These are phyloP conservation scores for Eimeria maxima DNA, from an alignment of 169 alveolate genomes.

Conservation along the genomic window DNA sequence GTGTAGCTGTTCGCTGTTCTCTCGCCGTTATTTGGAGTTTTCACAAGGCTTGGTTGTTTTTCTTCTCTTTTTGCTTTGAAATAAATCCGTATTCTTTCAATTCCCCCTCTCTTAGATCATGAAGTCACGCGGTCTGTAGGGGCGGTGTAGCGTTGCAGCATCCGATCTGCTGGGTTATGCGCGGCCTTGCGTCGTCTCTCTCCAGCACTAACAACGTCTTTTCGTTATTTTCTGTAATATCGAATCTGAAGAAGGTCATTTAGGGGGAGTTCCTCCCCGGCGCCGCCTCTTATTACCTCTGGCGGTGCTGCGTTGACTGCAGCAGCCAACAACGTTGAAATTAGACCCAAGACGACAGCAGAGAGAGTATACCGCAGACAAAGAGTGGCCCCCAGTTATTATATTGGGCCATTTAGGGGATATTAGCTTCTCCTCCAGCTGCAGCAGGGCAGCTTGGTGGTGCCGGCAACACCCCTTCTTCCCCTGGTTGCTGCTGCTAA, in stretches of 20 bases:
- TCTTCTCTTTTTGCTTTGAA: background rate
- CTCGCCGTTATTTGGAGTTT: background rate
- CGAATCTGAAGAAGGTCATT: background rate
- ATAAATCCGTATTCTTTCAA: background rate
- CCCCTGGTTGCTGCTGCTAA: too few relatives aligned
- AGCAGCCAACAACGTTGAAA: background rate
- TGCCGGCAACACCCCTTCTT: too few relatives aligned
- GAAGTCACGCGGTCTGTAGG: background rate
- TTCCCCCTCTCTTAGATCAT: background rate
- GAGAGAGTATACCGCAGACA: too few relatives aligned
- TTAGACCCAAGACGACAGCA: too few relatives aligned
- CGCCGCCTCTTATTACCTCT: background rate
- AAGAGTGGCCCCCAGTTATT: too few relatives aligned
- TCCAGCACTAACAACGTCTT: background rate
- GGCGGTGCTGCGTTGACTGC: slow-evolving; percentile 1
- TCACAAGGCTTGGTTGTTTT: background rate
- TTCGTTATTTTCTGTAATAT: background rate
- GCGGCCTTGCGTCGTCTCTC: background rate
- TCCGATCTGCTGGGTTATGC: background rate
- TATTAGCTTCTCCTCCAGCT: too few relatives aligned
- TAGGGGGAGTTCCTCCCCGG: background rate
- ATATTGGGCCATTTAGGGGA: too few relatives aligned
- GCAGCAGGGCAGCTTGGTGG: too few relatives aligned
- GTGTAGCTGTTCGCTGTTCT: background rate
- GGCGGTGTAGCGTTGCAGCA: background rate